Percentiles rank a stretch among this genome's conserved stretches.
phyloP scores from a whole-genome alignment of 1,139 yeast genomes.

The Keqinozyma sinolaborantium region DNA sequence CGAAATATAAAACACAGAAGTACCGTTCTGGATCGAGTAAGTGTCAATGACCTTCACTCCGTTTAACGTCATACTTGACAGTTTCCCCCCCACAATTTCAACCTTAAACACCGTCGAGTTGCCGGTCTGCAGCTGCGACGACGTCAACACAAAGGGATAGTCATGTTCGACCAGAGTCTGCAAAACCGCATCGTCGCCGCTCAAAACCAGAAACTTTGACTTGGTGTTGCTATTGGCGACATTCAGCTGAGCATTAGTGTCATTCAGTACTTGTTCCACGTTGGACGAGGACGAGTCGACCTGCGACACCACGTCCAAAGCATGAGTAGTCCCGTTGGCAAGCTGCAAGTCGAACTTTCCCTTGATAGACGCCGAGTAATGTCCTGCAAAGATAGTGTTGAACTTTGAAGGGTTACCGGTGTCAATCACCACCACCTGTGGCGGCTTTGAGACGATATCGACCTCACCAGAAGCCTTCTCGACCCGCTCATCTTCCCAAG shows the following conservation, averaged over 20 bases:
- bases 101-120: slow-evolving; percentile 17
- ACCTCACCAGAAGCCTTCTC: slow-evolving; percentile 38
- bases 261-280: neutral
- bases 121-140: slow-evolving; percentile 8
- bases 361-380: slow-evolving; percentile 18
- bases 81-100: slow-evolving; percentile 13
- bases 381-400: slow-evolving; percentile 33
- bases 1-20: slow-evolving; percentile 42
- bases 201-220: neutral
- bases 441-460: slow-evolving; percentile 2
- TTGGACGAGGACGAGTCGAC: slow-evolving; percentile 10
- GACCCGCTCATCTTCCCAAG: slow-evolving; percentile 53
- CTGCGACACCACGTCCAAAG: slow-evolving; percentile 33
- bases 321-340: slow-evolving; percentile 25
- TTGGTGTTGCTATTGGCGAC: neutral
- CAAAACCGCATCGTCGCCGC: slow-evolving; percentile 1
- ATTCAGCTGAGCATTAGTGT: neutral
- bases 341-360: neutral
- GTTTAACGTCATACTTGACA: slow-evolving; percentile 13
- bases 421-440: slow-evolving; percentile 14
- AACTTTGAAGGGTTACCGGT: slow-evolving; percentile 32
- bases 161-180: slow-evolving; percentile 1
- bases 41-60: slow-evolving; percentile 15
- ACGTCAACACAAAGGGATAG: slow-evolving; percentile 21
- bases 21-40: slow-evolving; percentile 36